Conservation (phyloP, 495 filamentous ascomycete species). For the Friedmanniomyces endolithicus region DNA sequence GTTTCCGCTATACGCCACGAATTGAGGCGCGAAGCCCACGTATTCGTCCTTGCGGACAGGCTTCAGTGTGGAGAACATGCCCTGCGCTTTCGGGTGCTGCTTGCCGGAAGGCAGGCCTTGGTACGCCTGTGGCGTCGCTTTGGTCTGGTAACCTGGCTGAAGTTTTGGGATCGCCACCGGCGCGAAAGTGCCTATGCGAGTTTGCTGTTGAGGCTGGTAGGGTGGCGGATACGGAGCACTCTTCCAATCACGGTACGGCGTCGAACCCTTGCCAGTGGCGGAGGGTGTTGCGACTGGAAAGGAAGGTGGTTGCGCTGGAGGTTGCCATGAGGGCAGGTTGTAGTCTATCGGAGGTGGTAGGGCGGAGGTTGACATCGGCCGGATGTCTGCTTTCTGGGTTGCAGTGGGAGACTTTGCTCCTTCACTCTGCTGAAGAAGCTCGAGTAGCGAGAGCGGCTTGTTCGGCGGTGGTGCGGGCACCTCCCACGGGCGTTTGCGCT, state of each 20-base stretch:
- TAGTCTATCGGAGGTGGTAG: slow-evolving; percentile 7
- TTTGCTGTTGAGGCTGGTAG: slow-evolving; percentile 2
- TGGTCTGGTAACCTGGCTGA: background rate
- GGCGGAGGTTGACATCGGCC: background rate
- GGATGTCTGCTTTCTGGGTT: background rate
- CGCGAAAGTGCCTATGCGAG: background rate
- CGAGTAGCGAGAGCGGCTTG: slow-evolving; percentile 14
- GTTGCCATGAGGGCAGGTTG: slow-evolving; percentile 15
- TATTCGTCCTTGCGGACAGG: slow-evolving; percentile 2
- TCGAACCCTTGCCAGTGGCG: background rate
- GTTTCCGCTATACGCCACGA: background rate
- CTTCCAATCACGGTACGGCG: background rate
- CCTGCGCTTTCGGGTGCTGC: background rate
- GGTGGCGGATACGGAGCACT: slow-evolving; percentile 1
- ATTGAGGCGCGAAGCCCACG: background rate
- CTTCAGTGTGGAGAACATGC: slow-evolving; percentile 10
- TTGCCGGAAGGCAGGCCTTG: background rate
- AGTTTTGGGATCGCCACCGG: background rate
- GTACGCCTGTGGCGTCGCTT: background rate
- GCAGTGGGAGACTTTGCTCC: background rate
- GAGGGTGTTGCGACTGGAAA: background rate
- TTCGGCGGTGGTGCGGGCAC: background rate
- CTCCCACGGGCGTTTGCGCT: slow-evolving; percentile 10
- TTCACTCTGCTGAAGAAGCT: slow-evolving; percentile 14
- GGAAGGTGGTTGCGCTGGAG: background rate